Conservation (phyloP, 169 alveolate genomes). For the Eimeria acervulina region DNA sequence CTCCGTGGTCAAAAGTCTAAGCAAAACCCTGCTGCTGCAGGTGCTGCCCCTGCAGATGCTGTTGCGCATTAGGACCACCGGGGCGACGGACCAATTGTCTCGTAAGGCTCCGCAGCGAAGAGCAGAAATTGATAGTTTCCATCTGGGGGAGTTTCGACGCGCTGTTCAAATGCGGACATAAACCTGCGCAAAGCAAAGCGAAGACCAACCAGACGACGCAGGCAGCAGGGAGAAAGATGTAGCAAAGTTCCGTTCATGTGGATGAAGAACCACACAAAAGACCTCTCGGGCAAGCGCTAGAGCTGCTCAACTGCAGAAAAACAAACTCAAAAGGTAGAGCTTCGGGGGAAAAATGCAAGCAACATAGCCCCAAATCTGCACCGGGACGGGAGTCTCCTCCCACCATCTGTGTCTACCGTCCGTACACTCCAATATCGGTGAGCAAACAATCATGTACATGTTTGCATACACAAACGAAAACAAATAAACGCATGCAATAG, state of each 20-base stretch:
- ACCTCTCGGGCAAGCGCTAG: background rate
- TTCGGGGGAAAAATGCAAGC: background rate
- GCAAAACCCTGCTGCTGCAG: background rate
- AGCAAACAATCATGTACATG: background rate
- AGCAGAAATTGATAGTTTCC: constrained; percentile 97
- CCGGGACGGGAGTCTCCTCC: background rate
- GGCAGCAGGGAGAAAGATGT: background rate
- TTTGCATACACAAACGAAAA: background rate
- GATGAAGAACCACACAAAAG: background rate
- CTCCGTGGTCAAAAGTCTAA: background rate
- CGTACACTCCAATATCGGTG: background rate
- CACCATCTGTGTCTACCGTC: background rate
- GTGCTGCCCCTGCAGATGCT: background rate
- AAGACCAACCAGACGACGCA: background rate
- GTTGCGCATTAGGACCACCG: background rate
- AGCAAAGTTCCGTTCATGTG: background rate
- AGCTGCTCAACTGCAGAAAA: background rate
- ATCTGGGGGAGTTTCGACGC: constrained; percentile 93
- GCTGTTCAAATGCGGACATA: constrained; percentile 98
- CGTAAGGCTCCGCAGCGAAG: constrained; percentile 99
- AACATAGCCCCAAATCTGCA: background rate
- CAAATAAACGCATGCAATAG: background rate
- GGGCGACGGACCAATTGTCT: constrained; percentile 91
- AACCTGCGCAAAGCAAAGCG: constrained; percentile 82
- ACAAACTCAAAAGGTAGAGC: background rate